Base-by-base conservation (phyloP, 2,329 filamentous ascomycete genomes). In the Orbilia blumenaviensis region DNA sequence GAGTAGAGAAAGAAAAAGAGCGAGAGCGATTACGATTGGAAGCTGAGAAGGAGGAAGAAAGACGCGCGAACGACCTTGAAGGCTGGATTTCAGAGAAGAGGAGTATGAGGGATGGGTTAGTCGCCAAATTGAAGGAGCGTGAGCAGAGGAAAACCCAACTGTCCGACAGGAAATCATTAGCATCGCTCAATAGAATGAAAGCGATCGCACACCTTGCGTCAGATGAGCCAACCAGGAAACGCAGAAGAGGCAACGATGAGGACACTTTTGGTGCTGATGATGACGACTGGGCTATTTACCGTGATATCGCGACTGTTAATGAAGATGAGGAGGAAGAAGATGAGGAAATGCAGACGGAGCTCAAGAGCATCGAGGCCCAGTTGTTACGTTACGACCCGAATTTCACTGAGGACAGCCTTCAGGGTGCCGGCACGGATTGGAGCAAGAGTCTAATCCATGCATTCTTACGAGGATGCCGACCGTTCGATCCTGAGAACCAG, bases 131-230 rank as follows among this genome's bases (percentile, higher is more conserved):
- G 83, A 97, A 96, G 83, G 94, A 98, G 79, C 90, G 93, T 62
- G 93, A 98, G 81, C 89, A 94, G 16, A 88, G 97, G 77, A 97
- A 97, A 84, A 92, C 93, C 46, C 95, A 99, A 81, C 88, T 97
- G 0, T 94, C 94, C 68, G 98, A 98, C 83, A 92, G 95, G 81
- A 99, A 99, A 83, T 97, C 94, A 0, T 89, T 97, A 18, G 95
- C 95, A 7, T 95, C 92, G 69, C 94, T 98, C 83, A 96, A 96
- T 84, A 92, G 95, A 78, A 99, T 99, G 95, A 98, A 98, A 84
- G 94, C 91, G 60, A 93, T 99, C 72, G 95, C 95, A 74, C 97
- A 97, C 81, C 89, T 99, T 0, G 95, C 95, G 2, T 94, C 94
- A 0, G 95, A 99, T 82, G 90, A 89, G 4, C 93, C 94, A 0